phyloP scores from a whole-genome alignment of 257 asterid genomes.

The Solanum dulcamara region DNA sequence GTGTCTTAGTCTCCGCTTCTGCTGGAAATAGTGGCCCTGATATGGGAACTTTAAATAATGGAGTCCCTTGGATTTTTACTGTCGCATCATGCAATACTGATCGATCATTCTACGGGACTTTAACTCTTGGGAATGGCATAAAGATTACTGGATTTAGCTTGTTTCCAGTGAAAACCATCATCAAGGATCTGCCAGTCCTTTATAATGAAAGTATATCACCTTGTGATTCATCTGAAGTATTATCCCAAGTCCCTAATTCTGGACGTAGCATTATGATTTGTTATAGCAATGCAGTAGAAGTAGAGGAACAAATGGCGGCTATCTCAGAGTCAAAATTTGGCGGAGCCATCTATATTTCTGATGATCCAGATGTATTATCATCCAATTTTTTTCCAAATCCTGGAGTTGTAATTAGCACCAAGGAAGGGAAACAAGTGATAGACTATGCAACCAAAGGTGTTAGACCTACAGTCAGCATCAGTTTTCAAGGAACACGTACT shows the following conservation, averaged over 20 bases:
- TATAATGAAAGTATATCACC: not conserved
- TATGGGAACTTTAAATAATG: not conserved
- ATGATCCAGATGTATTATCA: not conserved
- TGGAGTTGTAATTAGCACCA: not conserved
- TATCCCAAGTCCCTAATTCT: not conserved
- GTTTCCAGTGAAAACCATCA: not conserved
- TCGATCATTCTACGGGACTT: not conserved
- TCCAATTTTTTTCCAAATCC: not conserved
- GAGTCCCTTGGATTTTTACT: not conserved
- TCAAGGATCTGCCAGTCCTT: not conserved
- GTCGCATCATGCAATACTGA: not conserved
- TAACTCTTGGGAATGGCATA: not conserved
- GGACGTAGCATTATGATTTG: not conserved
- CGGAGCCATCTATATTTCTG: not conserved
- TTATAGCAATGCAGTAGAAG: not conserved
- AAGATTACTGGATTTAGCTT: not conserved
- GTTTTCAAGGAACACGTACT: not conserved
- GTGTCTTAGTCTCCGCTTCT: not conserved
- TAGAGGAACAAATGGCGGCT: not conserved
- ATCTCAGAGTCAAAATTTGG: not conserved
- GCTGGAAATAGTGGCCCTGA: not conserved
- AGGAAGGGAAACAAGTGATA: not conserved
- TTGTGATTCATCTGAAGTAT: not conserved
- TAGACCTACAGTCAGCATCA: not conserved
- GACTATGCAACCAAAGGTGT: not conserved